Base-by-base conservation (phyloP, 2,329 filamentous ascomycete genomes). In the Westerdykella sp. region DNA sequence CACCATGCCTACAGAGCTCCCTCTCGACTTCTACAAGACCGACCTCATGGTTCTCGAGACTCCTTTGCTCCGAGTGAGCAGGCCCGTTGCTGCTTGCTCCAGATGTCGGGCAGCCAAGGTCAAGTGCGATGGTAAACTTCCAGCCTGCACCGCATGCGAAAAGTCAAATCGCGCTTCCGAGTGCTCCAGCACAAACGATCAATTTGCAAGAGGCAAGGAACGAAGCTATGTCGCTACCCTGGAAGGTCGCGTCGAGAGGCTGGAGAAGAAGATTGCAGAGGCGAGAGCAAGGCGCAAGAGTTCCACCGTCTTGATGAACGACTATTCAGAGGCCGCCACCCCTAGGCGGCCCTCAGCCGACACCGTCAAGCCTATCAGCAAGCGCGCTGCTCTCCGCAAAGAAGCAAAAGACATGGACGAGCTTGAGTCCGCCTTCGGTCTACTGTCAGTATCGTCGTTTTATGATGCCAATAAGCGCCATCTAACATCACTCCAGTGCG, bases 111-210 rank as follows among this genome's bases (percentile, higher is more conserved):
- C 84, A 48, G 90, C 91, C 42, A 98, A 98, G 72, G 89, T 97
- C 64, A 96, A 94, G 81, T 98, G 93, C 61, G 93, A 97, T 70
- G 91, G 93, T 48, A 96, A 96, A 67, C 74, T 97, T 31, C 93
- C 93, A 10, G 89, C 90, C 6, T 98, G 93, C 63, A 94, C 89
- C 6, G 91, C 91, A 14, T 97, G 93, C 63, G 91, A 96, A 68
- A 90, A 89, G 69, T 87, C 88, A 12, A 89, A 90, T 23, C 84
- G 88, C 48, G 82, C 86, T 43, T 83, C 77, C 47, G 89, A 94
- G 63, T 98, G 93, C 66, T 95, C 89, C 6, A 89, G 89, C 43
- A 90, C 89, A 6, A 96, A 94, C 59, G 91, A 97, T 62, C 89
- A 96, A 65, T 97, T 96, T 68, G 90, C 91, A 0, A 79, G 89